A percentile compares a stretch with the other conserved stretches of the same genome.
Conservation (phyloP, 2,329 filamentous ascomycete species). For the Beauveria medogensis region DNA sequence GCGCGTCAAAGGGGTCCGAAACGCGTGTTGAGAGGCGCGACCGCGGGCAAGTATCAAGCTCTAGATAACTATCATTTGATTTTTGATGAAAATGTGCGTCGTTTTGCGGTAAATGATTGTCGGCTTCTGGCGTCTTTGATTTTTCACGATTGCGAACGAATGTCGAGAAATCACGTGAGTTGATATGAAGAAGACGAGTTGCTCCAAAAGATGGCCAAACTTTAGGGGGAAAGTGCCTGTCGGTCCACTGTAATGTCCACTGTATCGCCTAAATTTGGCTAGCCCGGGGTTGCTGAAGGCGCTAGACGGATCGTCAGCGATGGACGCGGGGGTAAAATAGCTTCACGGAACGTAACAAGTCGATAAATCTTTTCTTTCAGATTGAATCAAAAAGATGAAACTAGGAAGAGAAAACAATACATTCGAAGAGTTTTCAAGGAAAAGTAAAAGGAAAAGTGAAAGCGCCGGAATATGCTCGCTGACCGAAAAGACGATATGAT, state of each 20-base stretch:
- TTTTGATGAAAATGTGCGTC: slow-evolving; percentile 1
- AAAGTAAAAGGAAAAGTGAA: neutral
- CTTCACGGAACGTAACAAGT: too few relatives aligned
- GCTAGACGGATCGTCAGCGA: slow-evolving; percentile 1
- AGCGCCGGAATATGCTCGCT: neutral
- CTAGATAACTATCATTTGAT: neutral
- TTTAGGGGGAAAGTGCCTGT: neutral
- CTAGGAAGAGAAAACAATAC: too few relatives aligned
- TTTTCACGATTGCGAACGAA: slow-evolving; percentile 4
- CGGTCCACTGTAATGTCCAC: neutral
- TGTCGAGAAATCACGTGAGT: slow-evolving; percentile 7
- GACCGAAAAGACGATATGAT: neutral
- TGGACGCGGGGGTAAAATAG: neutral
- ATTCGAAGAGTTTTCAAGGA: neutral
- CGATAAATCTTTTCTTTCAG: too few relatives aligned
- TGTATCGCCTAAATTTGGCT: neutral
- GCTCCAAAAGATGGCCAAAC: neutral
- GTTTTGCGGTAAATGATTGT: neutral
- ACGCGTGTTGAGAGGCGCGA: neutral
- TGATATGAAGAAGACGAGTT: neutral
- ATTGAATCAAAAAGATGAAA: too few relatives aligned
- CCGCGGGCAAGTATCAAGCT: neutral
- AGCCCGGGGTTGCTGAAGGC: neutral
- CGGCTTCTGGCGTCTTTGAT: neutral
- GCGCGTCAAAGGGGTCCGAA: neutral